Base-by-base conservation (phyloP, 176 grass and related monocot genomes). In the Stipa capillata region DNA sequence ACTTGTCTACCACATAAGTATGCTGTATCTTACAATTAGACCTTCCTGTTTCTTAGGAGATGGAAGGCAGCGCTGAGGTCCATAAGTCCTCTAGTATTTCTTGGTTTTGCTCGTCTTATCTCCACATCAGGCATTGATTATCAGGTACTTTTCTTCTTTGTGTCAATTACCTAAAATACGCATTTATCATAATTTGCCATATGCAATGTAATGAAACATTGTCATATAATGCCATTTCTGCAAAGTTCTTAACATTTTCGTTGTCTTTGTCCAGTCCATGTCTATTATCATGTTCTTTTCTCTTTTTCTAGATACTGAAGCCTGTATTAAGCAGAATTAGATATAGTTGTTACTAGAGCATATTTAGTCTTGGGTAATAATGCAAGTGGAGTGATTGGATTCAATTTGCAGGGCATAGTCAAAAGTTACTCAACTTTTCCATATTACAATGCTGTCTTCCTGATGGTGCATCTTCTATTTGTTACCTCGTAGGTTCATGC, bases 81-180 rank as follows among this genome's bases (percentile, higher is more conserved):
- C 73, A 84, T 69, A 88, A 92, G 94, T 83, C 94, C 94, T 61
- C 74, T 94, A 58, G 57, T 97, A 76, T 83, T 97, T 35, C 87
- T 97, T 72, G 94, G 91, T 28, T 97, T 97, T 81, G 89, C 81
- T 85, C 94, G 94, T 79, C 88, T 97, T 68, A 87, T 94, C 73
- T 90, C 83, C n/a, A 97, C 94, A 79, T 82, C 72, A 33, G 79
- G 87, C 43, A 77, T 94, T 73, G 94, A 97, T 89, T 97, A 97
- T 92, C 94, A 97, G 91, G 94, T 97, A 24, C 11, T 69, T 89
- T 65, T 65, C 10, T 42, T 66, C 54, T 63, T 40, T 52, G 54
- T 73, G 43, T 2, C 48, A n/a, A n/a, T n/a, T n/a, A n/a, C n/a
- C 12, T 88, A 40, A 68, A 53, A 63, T 79, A 54, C 3, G 17